Base-by-base conservation (phyloP, 331 rosid genomes). In the Arachis monticola region DNA sequence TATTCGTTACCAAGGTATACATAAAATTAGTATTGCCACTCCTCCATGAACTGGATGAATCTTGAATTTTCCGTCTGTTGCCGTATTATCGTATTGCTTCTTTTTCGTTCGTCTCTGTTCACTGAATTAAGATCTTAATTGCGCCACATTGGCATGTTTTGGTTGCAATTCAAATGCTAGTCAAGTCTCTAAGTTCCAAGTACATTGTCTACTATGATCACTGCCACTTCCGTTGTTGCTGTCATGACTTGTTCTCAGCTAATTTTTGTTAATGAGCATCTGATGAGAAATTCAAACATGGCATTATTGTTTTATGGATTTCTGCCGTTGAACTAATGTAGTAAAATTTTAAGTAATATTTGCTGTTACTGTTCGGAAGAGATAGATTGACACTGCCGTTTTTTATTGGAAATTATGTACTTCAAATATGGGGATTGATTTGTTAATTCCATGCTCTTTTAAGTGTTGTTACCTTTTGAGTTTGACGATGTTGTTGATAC, bases 1-100 rank as follows among this genome's bases (percentile, higher is more conserved):
- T 92, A 1, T 95, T 90, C 73, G 89, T 95, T 70, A 90, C 99
- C 77, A 95, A 88, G 99, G 99, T 90, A 7, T 12, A 9, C 12
- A 51, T 5, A 2, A 70, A 12, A 8, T 5, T 27, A 53, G 3
- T 13, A 13, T n/a, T 53, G 59, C 6, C 27, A 53, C 59, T 53
- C 17, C 27, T 13, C n/a, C 2, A 13, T 53, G 3, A n/a, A 44
- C 31, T 76, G 38, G 7, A 12, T 71, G 13, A 10, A 8, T 64
- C 38, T 4, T 53, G 59, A n/a, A 1, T 63, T 59, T 40, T 50
- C 4, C 40, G 40, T 35, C 4, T 3, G 40, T 35, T 35, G 4
- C 40, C 40, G 3, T 35, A 35, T 3, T 35, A 35, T 35, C 0
- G 40, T 35, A 35, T 35, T 35, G 40, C 40, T 35, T 35, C 40